Percentiles rank a stretch among this genome's conserved stretches.
Conservation (phyloP, 78 protist genomes). For the Isochrysis galbana region DNA sequence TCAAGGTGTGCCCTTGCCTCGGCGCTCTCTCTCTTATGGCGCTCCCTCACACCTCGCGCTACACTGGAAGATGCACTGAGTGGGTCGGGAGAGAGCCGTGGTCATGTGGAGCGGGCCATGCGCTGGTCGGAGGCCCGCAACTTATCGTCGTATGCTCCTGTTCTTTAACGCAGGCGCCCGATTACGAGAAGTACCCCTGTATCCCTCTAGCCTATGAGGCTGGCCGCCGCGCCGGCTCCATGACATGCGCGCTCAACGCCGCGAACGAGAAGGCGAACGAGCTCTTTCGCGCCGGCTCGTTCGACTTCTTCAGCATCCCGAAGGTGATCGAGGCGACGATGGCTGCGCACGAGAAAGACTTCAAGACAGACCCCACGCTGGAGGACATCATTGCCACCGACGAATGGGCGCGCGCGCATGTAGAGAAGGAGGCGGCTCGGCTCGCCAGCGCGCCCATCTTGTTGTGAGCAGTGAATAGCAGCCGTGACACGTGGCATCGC, state of each 20-base stretch:
- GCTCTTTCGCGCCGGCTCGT: not conserved
- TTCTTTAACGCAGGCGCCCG: slow-evolving; percentile 31
- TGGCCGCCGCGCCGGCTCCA: slow-evolving; percentile 43
- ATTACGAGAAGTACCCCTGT: slow-evolving; percentile 10
- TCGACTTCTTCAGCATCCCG: slow-evolving; percentile 16
- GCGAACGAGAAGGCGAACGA: slow-evolving; percentile 50
- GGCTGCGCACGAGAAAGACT: not conserved
- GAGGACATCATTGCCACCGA: slow-evolving; percentile 33
- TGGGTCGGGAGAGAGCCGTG: too few relatives aligned
- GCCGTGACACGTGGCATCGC: too few relatives aligned
- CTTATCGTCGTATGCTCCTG: not conserved
- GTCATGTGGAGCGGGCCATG: too few relatives aligned
- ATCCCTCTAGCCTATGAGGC: slow-evolving; percentile 32
- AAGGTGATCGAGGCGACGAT: not conserved
- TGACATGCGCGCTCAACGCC: slow-evolving; percentile 57
- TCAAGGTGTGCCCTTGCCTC: not conserved
- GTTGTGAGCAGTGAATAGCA: too few relatives aligned
- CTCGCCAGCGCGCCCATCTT: not conserved
- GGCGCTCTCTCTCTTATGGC: not conserved
- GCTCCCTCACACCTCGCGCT: too few relatives aligned
- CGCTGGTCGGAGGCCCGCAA: too few relatives aligned
- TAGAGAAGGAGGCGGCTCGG: not conserved
- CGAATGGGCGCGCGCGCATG: slow-evolving; percentile 36
- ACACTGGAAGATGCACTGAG: too few relatives aligned
- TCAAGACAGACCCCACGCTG: not conserved